Evolutionary conservation across 441 rosid species (phyloP), one percentile per base, ranked within the genome.

Genomic region (Pelargonium fulgidum): DNA sequence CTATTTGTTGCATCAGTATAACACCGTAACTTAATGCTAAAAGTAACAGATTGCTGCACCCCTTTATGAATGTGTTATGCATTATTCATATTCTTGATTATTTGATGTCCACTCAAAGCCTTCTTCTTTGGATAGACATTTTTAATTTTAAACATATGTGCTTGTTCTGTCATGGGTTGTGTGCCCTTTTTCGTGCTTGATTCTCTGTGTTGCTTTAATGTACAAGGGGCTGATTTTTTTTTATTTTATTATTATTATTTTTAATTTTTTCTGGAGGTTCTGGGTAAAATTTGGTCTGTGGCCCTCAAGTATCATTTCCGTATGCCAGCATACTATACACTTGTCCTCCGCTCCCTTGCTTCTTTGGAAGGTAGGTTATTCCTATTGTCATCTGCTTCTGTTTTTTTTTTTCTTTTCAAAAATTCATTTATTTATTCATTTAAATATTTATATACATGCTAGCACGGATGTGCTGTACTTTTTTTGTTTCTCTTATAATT

Each of bases 301-400:
- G 99, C 99, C 66, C 78, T 93, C 80, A 93, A 91, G 76, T 86
- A 87, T 84, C 93, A 91, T 73, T 87, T 89, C 73, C 91, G 92
- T 75, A 93, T 93, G 99, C 99, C 97, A 8, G 96, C 97, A 71
- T 93, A 89, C 82, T 93, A 85, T 79, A 93, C 99, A 11, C 93
- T 93, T 76, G 87, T 91, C 78, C 83, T 93, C 65, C 93, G 99
- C 48, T 93, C 99, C 65, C 97, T 93, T 67, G 96, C 97, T 69
- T 93, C 97, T 77, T 79, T 93, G 44, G 99, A 93, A 88, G 98
- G 98, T 91, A 83, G 67, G 71, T 75, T 64, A 74, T 62, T 16
- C 12, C 11, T 16, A 42, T 14, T 24, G 24, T 69, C 45, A 45
- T 54, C 41, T 67, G 1, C 2, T 72, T 58, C 16, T 68, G 33